Evolutionary conservation across 2,329 filamentous ascomycete genomes (phyloP).

Genomic region (Fulvia fulva): DNA sequence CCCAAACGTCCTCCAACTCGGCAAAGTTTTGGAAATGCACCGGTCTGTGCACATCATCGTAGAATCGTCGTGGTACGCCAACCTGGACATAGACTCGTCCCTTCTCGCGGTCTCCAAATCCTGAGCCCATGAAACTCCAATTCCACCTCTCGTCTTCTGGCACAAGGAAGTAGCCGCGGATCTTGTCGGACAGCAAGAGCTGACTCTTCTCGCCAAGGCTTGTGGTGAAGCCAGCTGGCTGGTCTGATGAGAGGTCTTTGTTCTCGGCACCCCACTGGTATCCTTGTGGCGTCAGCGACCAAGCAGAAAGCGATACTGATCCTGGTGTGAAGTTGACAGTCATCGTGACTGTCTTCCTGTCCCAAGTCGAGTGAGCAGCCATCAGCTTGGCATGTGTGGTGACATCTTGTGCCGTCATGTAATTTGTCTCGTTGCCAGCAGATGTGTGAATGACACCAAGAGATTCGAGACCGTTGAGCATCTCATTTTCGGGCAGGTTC

Average conservation of each 20-base stretch:
- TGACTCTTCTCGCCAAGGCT: conserved; percentile 92
- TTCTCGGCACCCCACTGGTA: conserved; percentile 98
- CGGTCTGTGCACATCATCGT: conserved; percentile 86
- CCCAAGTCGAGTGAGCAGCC: conserved; percentile 74
- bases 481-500: conserved; percentile 86
- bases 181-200: conserved; percentile 85
- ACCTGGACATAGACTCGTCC: conserved; percentile 79
- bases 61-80: conserved; percentile 83
- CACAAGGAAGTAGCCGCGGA: conserved; percentile 92
- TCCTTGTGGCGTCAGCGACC: conserved; percentile 84
- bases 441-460: conserved; percentile 93
- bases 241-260: conserved; percentile 85
- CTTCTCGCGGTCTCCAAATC: conserved; percentile 85
- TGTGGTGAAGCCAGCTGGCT: conserved; percentile 81
- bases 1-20: conserved; percentile 94
- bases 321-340: conserved; percentile 95
- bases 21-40: conserved; percentile 97
- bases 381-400: conserved; percentile 90
- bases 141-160: conserved; percentile 92
- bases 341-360: conserved; percentile 89
- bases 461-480: conserved; percentile 80
- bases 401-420: conserved; percentile 93
- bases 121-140: conserved; percentile 94
- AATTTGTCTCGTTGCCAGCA: conserved; percentile 88
- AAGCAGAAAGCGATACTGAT: conserved; percentile 89